These are phyloP conservation scores for Sporisorium exsertum DNA, from an alignment of 1,284 basidiomycete genomes.

Conservation along the genomic window DNA sequence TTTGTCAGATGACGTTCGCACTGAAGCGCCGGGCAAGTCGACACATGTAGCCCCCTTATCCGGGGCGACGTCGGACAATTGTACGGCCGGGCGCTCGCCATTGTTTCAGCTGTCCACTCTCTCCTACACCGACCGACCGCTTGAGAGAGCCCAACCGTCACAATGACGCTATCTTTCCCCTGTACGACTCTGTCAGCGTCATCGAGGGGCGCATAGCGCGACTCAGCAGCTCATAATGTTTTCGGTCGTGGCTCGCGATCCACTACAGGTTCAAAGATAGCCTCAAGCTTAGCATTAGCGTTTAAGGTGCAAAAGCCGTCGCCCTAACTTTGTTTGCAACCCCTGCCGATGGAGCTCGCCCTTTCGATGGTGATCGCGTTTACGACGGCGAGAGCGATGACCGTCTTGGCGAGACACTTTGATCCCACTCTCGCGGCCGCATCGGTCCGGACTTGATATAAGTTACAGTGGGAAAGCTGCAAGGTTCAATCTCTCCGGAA, in stretches of 20 bases:
- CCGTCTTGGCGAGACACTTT: background rate
- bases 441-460: slow-evolving; percentile 3
- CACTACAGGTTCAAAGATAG: background rate
- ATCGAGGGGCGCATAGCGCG: background rate
- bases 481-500: too few relatives aligned
- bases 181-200: background rate
- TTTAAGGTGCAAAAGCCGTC: slow-evolving; percentile 4
- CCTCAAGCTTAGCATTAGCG: background rate
- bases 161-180: too few relatives aligned
- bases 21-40: background rate
- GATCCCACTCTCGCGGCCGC: background rate
- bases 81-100: background rate
- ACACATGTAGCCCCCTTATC: background rate
- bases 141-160: background rate
- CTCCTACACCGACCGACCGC: background rate
- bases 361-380: background rate
- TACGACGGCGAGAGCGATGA: background rate
- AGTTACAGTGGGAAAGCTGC: background rate
- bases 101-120: background rate
- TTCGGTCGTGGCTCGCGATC: slow-evolving; percentile 4
- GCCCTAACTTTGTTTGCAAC: background rate
- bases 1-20: background rate
- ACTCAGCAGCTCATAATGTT: background rate
- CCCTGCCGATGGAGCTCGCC: background rate
- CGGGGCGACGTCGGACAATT: background rate